Percentiles rank a stretch among this genome's conserved stretches.
These are phyloP conservation scores for Acacia melanoxylon DNA, from an alignment of 306 rosid species.

Conservation along the genomic window DNA sequence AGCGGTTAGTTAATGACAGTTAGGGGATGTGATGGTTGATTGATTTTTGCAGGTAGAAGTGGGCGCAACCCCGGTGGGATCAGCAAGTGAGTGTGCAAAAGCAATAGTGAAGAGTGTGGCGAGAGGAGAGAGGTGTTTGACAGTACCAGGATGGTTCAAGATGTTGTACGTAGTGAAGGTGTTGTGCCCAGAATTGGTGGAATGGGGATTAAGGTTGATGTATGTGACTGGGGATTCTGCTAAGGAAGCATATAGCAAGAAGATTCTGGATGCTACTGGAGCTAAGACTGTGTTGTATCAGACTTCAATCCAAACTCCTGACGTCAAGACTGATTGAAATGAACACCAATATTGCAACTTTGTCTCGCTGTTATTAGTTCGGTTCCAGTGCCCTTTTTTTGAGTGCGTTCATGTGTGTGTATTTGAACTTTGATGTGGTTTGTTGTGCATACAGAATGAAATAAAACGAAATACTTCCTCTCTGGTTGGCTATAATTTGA, in stretches of 20 bases:
- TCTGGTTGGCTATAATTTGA: neutral
- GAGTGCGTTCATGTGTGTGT: neutral
- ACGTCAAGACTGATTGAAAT: neutral
- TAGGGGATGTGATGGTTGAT: neutral
- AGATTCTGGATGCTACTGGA: neutral
- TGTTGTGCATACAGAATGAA: neutral
- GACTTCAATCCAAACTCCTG: neutral
- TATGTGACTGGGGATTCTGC: neutral
- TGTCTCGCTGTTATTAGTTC: neutral
- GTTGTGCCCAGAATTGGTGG: constrained; percentile 8
- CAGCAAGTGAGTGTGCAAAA: constrained; percentile 4
- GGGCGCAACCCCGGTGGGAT: neutral
- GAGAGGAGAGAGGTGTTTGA: constrained; percentile 1
- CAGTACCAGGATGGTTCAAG: neutral
- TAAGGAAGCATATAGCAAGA: neutral
- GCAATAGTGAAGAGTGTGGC: neutral
- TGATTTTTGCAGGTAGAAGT: neutral
- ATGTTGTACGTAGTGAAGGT: neutral
- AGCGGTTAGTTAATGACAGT: neutral
- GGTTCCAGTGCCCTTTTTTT: neutral
- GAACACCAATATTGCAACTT: neutral
- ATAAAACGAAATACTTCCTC: neutral
- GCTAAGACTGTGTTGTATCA: neutral
- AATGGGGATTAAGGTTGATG: neutral
- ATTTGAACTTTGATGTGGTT: neutral